These are phyloP conservation scores for Paramecium sonneborni DNA, from an alignment of 73 alveolate species.

Conservation along the genomic window DNA sequence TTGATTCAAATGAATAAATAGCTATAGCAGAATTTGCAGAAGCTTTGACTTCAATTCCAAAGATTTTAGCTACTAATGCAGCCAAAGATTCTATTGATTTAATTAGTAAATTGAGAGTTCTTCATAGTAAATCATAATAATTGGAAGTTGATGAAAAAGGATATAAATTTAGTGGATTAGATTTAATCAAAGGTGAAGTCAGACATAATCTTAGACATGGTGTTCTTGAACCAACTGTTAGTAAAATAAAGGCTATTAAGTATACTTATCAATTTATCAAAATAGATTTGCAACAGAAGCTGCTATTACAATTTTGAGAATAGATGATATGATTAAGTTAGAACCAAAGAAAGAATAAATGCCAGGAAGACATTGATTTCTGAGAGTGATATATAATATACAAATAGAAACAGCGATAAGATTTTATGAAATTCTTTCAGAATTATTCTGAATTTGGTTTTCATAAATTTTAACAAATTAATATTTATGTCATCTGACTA, in stretches of 20 bases:
- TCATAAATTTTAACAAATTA: background rate
- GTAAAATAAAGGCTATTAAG: constrained; percentile 94
- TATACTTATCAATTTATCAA: background rate
- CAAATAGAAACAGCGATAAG: background rate
- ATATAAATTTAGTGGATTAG: constrained; percentile 91
- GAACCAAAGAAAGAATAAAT: constrained; percentile 81
- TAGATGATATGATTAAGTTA: constrained; percentile 96
- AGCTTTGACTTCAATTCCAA: constrained; percentile 95
- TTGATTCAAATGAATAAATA: constrained; percentile 95
- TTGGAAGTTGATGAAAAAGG: constrained; percentile 73
- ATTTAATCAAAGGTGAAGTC: constrained; percentile 91
- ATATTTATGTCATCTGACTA: constrained; percentile 22
- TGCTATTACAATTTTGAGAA: constrained; percentile 96
- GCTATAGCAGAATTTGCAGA: constrained; percentile 99
- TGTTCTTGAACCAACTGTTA: constrained; percentile 97
- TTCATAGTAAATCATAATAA: constrained; percentile 88
- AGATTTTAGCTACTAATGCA: constrained; percentile 98
- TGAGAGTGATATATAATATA: background rate
- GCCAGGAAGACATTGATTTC: constrained; percentile 71
- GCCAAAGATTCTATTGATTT: constrained; percentile 98
- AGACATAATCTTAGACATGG: constrained; percentile 97
- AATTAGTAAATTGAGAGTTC: constrained; percentile 90
- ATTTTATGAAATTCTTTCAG: background rate
- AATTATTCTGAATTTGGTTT: background rate
- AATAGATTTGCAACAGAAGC: constrained; percentile 98